Base-by-base conservation (phyloP, 2,329 filamentous ascomycete genomes). In the Fusarium udum region DNA sequence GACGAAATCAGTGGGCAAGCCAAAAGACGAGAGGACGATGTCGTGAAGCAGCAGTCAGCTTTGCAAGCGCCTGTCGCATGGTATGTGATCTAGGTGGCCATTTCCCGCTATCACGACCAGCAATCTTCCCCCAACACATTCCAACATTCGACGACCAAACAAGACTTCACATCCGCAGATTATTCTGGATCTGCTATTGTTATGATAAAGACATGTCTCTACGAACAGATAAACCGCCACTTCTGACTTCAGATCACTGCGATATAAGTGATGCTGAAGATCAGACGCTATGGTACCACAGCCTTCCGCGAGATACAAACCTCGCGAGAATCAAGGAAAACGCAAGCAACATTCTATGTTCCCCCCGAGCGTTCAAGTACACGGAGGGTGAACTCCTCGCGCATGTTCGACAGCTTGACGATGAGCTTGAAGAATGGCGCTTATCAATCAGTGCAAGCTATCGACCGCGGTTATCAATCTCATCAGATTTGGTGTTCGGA, bases 351-450 rank as follows among this genome's bases (percentile, higher is more conserved):
- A 51, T 72, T 11, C 39, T 72, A 4, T 72, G 69, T 22, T 72
- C 69, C 0, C 69, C 69, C 3, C 12, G 64, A 2, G 69, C 77
- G 0, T 76, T 78, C 10, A 67, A 61, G 39, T 66, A 71, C 13
- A 71, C 68, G 0, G 79, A 80, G 4, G 64, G 75, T 6, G 69
- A 80, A 26, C 63, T 80, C 1, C 61, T 80, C 2, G 57, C 73
- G 1, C 65, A 72, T 7, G 77, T 81, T 53, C 76, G 79, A 9
- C 71, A 79, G 28, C 52, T 81, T 3, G 79, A 81, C 11, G 71
- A 80, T 28, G 79, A 81, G n/a, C 72, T 81, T 24, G 79, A 81
- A 53, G 66, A 67, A n/a, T 81, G 79, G 79, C 71, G 79, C 10
- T 46, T 80, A n/a, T 77, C 78, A 0, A 59, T 81, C 7, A 58